A percentile compares a stretch with the other conserved stretches of the same genome.
phyloP scores from a whole-genome alignment of 352 stramenopile genomes.

The Pythium sukuiense region DNA sequence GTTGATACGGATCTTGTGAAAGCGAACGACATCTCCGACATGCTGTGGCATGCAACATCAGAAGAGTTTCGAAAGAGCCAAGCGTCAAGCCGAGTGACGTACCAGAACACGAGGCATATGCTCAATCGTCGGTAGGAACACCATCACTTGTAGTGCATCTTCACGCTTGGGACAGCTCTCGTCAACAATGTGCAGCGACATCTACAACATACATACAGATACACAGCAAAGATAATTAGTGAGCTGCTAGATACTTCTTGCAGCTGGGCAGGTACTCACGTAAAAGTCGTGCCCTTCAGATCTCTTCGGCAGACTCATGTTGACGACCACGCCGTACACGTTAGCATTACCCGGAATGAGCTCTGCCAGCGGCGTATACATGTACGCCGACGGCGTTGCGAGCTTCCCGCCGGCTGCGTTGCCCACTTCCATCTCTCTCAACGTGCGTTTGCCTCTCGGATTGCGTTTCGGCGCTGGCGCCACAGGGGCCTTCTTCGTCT shows the following conservation, averaged over 20 bases:
- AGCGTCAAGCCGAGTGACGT: slow-evolving; percentile 2
- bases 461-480: slow-evolving; percentile 17
- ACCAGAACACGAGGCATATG: slow-evolving; percentile 68
- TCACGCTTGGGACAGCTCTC: slow-evolving; percentile 53
- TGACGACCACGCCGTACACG: slow-evolving; percentile 74
- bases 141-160: slow-evolving; percentile 60
- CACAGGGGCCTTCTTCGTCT: background rate
- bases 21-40: slow-evolving; percentile 75
- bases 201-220: slow-evolving; percentile 32
- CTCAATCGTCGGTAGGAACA: slow-evolving; percentile 60
- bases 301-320: slow-evolving; percentile 69
- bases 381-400: slow-evolving; percentile 40
- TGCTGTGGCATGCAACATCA: slow-evolving; percentile 30
- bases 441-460: slow-evolving; percentile 47
- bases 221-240: background rate
- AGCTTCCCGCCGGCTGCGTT: background rate
- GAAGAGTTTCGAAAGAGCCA: background rate
- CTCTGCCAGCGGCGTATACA: slow-evolving; percentile 57
- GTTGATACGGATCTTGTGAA: slow-evolving; percentile 76
- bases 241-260: too few species aligned
- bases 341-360: slow-evolving; percentile 57
- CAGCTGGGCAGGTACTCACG: slow-evolving; percentile 33
- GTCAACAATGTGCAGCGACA: slow-evolving; percentile 68
- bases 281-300: slow-evolving; percentile 60
- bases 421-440: slow-evolving; percentile 31